phyloP scores from a whole-genome alignment of 2,329 filamentous ascomycete species.

The Sclerotinia trifoliorum region DNA sequence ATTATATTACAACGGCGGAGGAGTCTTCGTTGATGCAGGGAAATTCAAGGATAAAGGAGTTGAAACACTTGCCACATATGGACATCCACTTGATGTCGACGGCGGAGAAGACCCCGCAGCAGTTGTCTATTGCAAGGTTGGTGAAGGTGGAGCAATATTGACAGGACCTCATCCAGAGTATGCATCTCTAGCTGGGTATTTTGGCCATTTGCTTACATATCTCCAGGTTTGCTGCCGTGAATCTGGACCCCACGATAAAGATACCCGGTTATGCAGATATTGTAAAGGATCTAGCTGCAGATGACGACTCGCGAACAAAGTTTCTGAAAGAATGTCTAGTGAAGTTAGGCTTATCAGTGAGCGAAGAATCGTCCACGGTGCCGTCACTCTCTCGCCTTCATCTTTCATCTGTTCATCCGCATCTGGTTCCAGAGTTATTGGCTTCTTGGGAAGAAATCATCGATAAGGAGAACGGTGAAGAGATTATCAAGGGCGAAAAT shows the following conservation, averaged over 20 bases:
- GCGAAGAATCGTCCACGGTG: conserved; percentile 64
- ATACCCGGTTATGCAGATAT: conserved; percentile 69
- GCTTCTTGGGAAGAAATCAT: conserved; percentile 66
- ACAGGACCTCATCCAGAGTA: conserved; percentile 93
- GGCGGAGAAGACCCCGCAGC: conserved; percentile 76
- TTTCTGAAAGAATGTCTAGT: conserved; percentile 78
- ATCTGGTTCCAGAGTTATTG: conserved; percentile 67
- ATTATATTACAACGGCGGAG: conserved; percentile 92
- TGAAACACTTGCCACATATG: conserved; percentile 79
- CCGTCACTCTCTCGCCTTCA: conserved; percentile 81
- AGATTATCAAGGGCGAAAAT: conserved; percentile 75
- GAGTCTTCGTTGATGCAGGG: conserved; percentile 81
- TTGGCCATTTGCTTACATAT: conserved; percentile 25
- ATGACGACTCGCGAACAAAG: conserved; percentile 66
- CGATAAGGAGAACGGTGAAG: conserved; percentile 61
- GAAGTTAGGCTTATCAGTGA: conserved; percentile 81
- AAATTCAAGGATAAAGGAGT: conserved; percentile 62
- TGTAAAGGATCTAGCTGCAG: conserved; percentile 63
- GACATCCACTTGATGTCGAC: conserved; percentile 71
- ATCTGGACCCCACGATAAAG: conserved; percentile 66
- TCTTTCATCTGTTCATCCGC: conserved; percentile 67
- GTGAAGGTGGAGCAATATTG: conserved; percentile 74
- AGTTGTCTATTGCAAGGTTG: conserved; percentile 78
- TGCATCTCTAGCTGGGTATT: conserved; percentile 37
- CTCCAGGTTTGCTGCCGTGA: conserved; percentile 74